Percentiles rank a stretch among this genome's conserved stretches.
phyloP scores from a whole-genome alignment of 2,329 filamentous ascomycete species.

The Neonectria sp. region DNA sequence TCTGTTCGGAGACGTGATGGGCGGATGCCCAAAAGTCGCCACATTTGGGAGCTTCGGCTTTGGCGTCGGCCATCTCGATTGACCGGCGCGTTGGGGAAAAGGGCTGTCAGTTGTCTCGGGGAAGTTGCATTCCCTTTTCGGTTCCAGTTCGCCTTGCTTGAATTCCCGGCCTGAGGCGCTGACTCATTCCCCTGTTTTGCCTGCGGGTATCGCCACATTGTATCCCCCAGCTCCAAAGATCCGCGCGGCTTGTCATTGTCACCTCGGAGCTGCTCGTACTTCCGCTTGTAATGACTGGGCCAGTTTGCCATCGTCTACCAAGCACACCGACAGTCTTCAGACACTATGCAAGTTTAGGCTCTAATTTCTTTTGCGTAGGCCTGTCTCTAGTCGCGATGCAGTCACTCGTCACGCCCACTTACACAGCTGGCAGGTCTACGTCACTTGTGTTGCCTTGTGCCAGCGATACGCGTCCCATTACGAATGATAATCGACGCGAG shows the following conservation, averaged over 20 bases:
- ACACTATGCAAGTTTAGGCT: neutral
- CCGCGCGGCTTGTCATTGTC: slow-evolving; percentile 38
- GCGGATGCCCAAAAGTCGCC: slow-evolving; percentile 11
- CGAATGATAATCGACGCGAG: neutral
- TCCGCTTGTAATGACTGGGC: slow-evolving; percentile 4
- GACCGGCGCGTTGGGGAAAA: slow-evolving; percentile 2
- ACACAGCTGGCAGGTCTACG: neutral
- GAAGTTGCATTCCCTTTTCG: neutral
- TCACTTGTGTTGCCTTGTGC: slow-evolving; percentile 2
- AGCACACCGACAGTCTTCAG: neutral
- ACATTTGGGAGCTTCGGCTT: slow-evolving; percentile 2
- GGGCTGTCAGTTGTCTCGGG: neutral
- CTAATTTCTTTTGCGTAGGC: neutral
- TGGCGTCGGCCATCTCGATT: slow-evolving; percentile 21
- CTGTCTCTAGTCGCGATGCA: neutral
- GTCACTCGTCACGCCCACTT: slow-evolving; percentile 2
- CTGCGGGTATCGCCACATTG: slow-evolving; percentile 35
- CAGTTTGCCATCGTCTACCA: neutral
- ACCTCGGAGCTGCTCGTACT: slow-evolving; percentile 28
- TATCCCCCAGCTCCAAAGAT: slow-evolving; percentile 8
- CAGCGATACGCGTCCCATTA: slow-evolving; percentile 7
- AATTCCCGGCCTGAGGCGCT: slow-evolving; percentile 27
- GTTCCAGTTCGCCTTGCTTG: neutral
- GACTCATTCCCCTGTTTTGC: slow-evolving; percentile 38
- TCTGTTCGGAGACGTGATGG: slow-evolving; percentile 30